Evolutionary conservation across 2,329 filamentous ascomycete species (phyloP).

Genomic region (Endocalyx cinctus): DNA sequence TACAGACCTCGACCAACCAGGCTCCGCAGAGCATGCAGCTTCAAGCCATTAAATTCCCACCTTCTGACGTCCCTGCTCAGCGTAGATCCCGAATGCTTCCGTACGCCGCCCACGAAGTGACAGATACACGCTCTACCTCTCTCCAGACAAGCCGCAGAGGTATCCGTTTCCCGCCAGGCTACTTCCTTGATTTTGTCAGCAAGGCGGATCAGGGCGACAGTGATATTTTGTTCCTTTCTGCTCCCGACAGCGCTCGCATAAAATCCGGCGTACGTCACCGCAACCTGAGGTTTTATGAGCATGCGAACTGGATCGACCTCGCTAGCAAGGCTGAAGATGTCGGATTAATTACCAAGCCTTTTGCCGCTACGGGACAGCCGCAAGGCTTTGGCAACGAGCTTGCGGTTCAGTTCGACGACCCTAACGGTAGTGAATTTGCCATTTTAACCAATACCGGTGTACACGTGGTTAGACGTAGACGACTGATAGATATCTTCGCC

Average conservation of each 20-base stretch:
- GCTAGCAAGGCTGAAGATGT: conserved; percentile 72
- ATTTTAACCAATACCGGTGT: conserved; percentile 89
- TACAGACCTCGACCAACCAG: conserved; percentile 53
- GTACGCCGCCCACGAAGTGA: conserved; percentile 31
- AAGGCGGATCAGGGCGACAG: conserved; percentile 53
- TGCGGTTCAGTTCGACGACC: conserved; percentile 88
- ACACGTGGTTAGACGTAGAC: conserved; percentile 75
- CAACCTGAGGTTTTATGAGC: conserved; percentile 66
- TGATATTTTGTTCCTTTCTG: conserved; percentile 76
- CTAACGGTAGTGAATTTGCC: conserved; percentile 71
- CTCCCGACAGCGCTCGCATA: conserved; percentile 85
- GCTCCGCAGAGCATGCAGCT: conserved; percentile 94
- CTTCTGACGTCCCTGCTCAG: conserved; percentile 39
- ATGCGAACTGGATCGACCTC: conserved; percentile 73
- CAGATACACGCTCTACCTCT: conserved; percentile 44
- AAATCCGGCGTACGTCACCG: conserved; percentile 50
- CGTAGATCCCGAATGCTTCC: conserved; percentile 16
- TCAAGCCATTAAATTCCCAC: conserved; percentile 94
- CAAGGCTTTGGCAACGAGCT: conserved; percentile 91
- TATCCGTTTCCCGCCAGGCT: conserved; percentile 73
- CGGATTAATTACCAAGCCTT: conserved; percentile 69
- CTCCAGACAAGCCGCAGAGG: conserved; percentile 48
- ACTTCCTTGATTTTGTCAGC: conserved; percentile 80
- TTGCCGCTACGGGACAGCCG: conserved; percentile 62
- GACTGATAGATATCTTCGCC: conserved; percentile 90